Evolutionary conservation across 2,329 filamentous ascomycete species (phyloP), one percentile per base, ranked within the genome.

Genomic region (Pleurostoma richardsiae): DNA sequence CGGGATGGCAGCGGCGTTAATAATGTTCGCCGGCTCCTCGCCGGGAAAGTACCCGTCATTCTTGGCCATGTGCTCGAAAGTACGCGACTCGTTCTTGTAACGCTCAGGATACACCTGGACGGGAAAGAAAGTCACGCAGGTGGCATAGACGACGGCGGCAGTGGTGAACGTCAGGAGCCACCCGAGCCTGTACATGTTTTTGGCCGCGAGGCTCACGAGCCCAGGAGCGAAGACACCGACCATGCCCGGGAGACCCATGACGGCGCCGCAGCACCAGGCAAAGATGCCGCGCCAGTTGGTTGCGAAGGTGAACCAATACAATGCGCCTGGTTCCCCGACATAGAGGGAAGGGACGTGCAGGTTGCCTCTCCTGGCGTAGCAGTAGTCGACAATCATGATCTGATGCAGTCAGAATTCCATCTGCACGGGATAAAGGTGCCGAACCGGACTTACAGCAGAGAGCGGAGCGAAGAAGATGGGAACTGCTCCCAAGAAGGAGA

Each of bases 311-410:
- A 63, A 66, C 50, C 58, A 64, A 49, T 68, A 67, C 1, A 60
- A 53, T 3, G 57, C 57, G 2, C 43, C 40, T 6, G 55, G 54
- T n/a, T 52, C 56, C 8, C 57, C 57, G 28, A 55, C 52, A 48
- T 61, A 67, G 39, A 63, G 51, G 4, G 62, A 61, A 0, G 59
- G 56, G 2, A 66, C 52, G 39, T 63, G 53, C 4, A 67, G 43
- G 44, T 66, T 66, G 10, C 65, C 63, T 6, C 48, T 59, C 28
- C 62, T 56, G 1, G 61, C 56, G 40, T 63, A 33, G 41, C 57
- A 56, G 49, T 67, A 69, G 49, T 69, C 66, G 27, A 62, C 56
- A 4, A 67, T 54, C 49, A 67, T 66, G 10, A 63, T 19, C 19
- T 19, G 19, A 19, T 19, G 19, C 19, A 19, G 19, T 19, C 19